Base-by-base conservation (phyloP, 208 protist genomes). In the Wallacemonas sp. region DNA sequence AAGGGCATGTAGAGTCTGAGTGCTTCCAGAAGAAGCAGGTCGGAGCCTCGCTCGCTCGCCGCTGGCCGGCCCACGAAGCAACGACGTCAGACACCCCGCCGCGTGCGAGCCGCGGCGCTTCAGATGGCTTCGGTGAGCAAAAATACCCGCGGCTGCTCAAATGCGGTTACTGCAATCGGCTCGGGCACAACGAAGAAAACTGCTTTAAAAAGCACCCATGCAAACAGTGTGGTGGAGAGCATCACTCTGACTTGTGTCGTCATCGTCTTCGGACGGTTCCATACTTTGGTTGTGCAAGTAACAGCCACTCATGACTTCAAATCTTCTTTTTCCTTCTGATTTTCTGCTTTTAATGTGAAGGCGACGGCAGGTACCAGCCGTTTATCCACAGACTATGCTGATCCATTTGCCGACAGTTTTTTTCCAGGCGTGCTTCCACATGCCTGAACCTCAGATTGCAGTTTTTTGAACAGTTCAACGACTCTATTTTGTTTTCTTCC, bases 201-300 rank as follows among this genome's bases (percentile, higher is more conserved):
- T 97, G 92, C 71, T 95, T 89, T 66, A 76, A 83, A 50, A 78
- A 72, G 27, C 92, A 95, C 65, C 92, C 92, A 27, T 97, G 92
- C 66, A 92, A 78, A 46, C 76, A 91, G 63, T 97, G 92, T 60
- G 92, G 92, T n/a, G 92, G 92, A 9, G 57, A 67, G 8, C 92
- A 97, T 60, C 79, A 64, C 42, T 94, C 81, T 57, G 85, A 71
- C n/a, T 93, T 92, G 65, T 97, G 91, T 63, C 87, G 89, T 46
- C 66, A 79, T 12, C 67, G 57, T 10, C 39, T 76, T n/a, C 65
- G 58, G 24, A 34, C 68, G n/a, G 59, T 59, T 26, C 77, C 62
- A 21, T 78, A 60, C 58, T 79, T 80, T 61, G 59, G 68, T 29
- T 61, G 39, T 41, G 27, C 39, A 39, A 44, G 5, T 38, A 39